Evolutionary conservation across 495 filamentous ascomycete genomes (phyloP), one percentile per base, ranked within the genome.

Genomic region (Penicillium cataractarum): DNA sequence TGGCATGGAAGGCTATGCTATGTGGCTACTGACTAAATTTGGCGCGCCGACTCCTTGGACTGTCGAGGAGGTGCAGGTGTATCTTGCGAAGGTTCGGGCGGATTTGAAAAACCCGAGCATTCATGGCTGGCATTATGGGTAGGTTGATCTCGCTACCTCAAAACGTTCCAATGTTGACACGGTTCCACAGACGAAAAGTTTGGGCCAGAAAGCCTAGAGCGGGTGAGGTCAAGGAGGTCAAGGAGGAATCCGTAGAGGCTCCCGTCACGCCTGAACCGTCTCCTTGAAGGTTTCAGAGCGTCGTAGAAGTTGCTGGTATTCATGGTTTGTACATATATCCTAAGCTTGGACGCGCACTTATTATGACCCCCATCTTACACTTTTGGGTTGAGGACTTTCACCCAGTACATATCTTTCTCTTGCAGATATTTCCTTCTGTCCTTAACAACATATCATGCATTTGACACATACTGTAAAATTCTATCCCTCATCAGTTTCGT

Each of bases 21-120:
- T 63, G 57, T 63, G 61, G 64, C 40, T 66, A 27, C 55, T 66
- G 13, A 66, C 64, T 17, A 56, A 61, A 13, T 60, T 50, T 57
- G 63, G 63, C 6, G 57, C 35, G 15, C 63, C 63, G 4, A 19
- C 9, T 24, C 63, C 63, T 3, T 65, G 63, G 63, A 52, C 40
- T 1, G n/a, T 22, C 24, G 63, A 65, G 5, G 63, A 61, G 52
- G 63, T 65, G 5, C 50, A 57, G 51, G 63, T 61, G 6, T 65
- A 61, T 57, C 15, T 65, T 32, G 58, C 63, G 8, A 61, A 61
- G 24, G 31, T 61, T 17, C 52, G 58, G 22, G 26, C 27, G 12
- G 57, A 65, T 27, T 13, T 65, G 31, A 55, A 31, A 29, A 35
- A 65, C 33, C 29, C 58, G 10, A 39, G 51, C 2, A 42, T 56